These are phyloP conservation scores for Tremella mesenterica DNA, from an alignment of 768 basidiomycete species.

Conservation along the genomic window DNA sequence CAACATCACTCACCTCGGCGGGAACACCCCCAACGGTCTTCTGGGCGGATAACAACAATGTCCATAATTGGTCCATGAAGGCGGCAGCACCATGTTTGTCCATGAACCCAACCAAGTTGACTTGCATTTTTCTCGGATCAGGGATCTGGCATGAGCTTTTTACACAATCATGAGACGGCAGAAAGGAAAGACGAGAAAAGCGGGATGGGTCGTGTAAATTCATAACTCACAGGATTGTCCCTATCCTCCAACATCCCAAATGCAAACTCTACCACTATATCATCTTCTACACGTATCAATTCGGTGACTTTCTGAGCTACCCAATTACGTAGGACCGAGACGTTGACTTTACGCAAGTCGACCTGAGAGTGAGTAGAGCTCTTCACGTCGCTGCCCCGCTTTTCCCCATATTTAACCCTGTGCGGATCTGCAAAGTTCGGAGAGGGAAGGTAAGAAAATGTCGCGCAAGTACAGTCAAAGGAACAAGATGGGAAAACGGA, in stretches of 20 bases:
- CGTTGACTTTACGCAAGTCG: slow-evolving; percentile 90
- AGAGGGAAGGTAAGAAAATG: neutral
- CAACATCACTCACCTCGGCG: slow-evolving; percentile 48
- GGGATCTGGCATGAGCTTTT: slow-evolving; percentile 58
- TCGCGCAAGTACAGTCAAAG: neutral
- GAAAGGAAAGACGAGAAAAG: neutral
- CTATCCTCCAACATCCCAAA: slow-evolving; percentile 87
- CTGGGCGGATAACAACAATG: slow-evolving; percentile 85
- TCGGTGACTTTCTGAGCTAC: slow-evolving; percentile 75
- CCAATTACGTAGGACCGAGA: slow-evolving; percentile 88
- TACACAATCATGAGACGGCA: neutral
- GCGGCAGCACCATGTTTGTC: slow-evolving; percentile 64
- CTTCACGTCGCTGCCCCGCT: too few species aligned
- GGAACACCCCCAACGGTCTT: slow-evolving; percentile 81
- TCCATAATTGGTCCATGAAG: slow-evolving; percentile 88
- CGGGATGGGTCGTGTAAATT: neutral
- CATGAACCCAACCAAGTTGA: slow-evolving; percentile 85
- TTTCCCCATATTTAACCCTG: neutral
- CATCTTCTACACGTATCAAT: slow-evolving; percentile 88
- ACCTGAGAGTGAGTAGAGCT: slow-evolving; percentile 46
- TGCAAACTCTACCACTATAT: slow-evolving; percentile 91
- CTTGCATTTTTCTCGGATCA: slow-evolving; percentile 93
- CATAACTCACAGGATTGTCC: slow-evolving; percentile 60
- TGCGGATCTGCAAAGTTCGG: neutral
- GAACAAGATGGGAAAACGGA: neutral